Evolutionary conservation across 2,329 filamentous ascomycete species (phyloP), one percentile per base, ranked within the genome.

Genomic region (Ascochyta koolunga): DNA sequence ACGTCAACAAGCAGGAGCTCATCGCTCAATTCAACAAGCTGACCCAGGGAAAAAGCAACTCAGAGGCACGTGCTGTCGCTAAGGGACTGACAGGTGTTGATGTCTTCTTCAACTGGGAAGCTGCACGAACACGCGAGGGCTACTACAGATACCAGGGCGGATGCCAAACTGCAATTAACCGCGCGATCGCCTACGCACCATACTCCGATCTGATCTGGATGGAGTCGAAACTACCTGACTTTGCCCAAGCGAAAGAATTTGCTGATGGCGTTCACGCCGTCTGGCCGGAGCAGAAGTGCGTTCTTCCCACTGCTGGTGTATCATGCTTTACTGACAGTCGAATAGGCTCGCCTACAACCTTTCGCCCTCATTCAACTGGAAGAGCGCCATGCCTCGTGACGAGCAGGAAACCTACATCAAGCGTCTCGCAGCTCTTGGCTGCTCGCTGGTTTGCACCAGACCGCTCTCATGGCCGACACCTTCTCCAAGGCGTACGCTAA

Each of bases 291-390:
- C 91, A 97, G 78, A 99, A 99, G 90, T 93, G 77, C 78, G 87
- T 57, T 81, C 45, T 24, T 6, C 32, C 25, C 18, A 8, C 16
- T 6, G 11, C 4, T 2, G 8, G 5, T n/a, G 10, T 7, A 5
- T 7, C 18, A 11, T 15, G 19, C 3, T 22, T 24, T 46, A 38
- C 24, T 49, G 50, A 57, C 56, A 56, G 48, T 51, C 35, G 39
- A 10, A 29, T 64, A 95, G 90, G 76, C 89, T 99, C 56, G 89
- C 95, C 5, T 99, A 99, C 83, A 99, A 99, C 83, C 88, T 99
- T 61, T 97, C 92, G 0, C 95, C 95, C 25, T 96, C 92, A 3
- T 99, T 99, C 89, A 99, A 99, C 86, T 99, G 95, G 95, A 98
- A 98, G 83, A 84, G 92, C 54, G 95, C 93, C 68, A 97, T 97